Base-by-base conservation (phyloP, 352 stramenopile genomes). In the Phytophthora parvispora region DNA sequence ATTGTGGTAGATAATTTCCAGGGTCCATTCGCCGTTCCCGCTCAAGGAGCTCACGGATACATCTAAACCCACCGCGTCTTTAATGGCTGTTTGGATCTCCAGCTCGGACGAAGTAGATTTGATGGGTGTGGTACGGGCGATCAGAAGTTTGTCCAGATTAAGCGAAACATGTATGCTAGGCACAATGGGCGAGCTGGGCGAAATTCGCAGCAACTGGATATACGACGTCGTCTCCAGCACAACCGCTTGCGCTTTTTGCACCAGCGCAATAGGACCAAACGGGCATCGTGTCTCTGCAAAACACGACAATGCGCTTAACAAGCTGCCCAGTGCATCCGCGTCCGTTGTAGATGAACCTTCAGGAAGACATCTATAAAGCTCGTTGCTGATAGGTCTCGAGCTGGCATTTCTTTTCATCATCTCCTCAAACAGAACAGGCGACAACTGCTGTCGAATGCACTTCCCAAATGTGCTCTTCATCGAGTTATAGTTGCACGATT, bases 211-310 rank as follows among this genome's bases (percentile, higher is more conserved):
- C 20, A 72, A 6, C 22, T 72, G 64, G 20, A 67, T 57, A 31
- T 67, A 72, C 2, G 64, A 67, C 13, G 56, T 47, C 12, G 57
- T 72, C 20, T 72, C 64, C 49, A 72, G 27, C 4, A 72, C 48
- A 50, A 67, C 27, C 20, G 42, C 42, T 51, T n/a, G 56, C 5
- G 56, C 27, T 5, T 61, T 59, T 45, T 43, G 4, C 25, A 72
- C 49, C 25, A 50, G 29, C 12, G 48, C 47, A 10, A 61, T 45
- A 18, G 64, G 49, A 5, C 64, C 64, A 53, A 72, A 72, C 29
- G 64, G 64, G 47, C 64, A 72, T 12, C 31, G 56, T 24, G 56
- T 72, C 4, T 31, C 16, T 13, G 64, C 29, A 28, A 72, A 72
- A 20, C 57, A 67, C 10, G 64, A 50, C n/a, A 72, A 47, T 20